A percentile compares a stretch with the other conserved stretches of the same genome.
phyloP scores from a whole-genome alignment of 164 flowering plant genomes.

The Chimonanthus salicifolius region DNA sequence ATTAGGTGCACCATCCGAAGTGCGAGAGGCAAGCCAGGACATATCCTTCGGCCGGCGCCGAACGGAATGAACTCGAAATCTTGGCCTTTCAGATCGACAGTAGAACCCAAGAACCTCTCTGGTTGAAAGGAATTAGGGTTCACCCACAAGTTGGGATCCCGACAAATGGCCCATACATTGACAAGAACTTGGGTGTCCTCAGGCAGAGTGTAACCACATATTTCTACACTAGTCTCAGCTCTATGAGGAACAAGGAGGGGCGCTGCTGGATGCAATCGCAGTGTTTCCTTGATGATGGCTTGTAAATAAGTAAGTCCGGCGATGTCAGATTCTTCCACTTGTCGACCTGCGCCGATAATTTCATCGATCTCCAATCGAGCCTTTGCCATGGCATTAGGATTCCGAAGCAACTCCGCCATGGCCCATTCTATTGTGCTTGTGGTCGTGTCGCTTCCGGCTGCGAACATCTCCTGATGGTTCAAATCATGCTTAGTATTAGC shows the following conservation, averaged over 20 bases:
- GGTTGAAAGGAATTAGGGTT: constrained; percentile 17
- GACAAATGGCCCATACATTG: constrained; percentile 22
- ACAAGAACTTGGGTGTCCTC: constrained; percentile 14
- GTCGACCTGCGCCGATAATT: neutral
- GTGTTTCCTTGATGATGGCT: constrained; percentile 18
- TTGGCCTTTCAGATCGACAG: constrained; percentile 12
- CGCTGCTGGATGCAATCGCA: constrained; percentile 15
- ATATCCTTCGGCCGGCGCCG: constrained; percentile 21
- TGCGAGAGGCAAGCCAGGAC: constrained; percentile 19
- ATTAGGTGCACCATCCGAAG: constrained; percentile 14
- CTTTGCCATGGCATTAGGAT: constrained; percentile 11
- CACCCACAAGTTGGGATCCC: constrained; percentile 15
- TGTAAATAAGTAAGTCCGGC: constrained; percentile 13
- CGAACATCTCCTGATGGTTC: constrained; percentile 13
- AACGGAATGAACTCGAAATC: constrained; percentile 6
- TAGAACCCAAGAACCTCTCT: constrained; percentile 19
- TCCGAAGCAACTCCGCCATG: constrained; percentile 16
- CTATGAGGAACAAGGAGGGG: constrained; percentile 16
- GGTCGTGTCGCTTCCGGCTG: constrained; percentile 17
- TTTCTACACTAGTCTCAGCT: constrained; percentile 6
- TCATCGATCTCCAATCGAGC: constrained; percentile 6
- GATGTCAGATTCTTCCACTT: constrained; percentile 9
- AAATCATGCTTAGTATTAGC: neutral
- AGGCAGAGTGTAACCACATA: constrained; percentile 14
- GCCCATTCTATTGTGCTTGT: constrained; percentile 22